A percentile compares a stretch with the other conserved stretches of the same genome.
These are phyloP conservation scores for Houttuynia cordata DNA, from an alignment of 164 flowering plant genomes.

Conservation along the genomic window DNA sequence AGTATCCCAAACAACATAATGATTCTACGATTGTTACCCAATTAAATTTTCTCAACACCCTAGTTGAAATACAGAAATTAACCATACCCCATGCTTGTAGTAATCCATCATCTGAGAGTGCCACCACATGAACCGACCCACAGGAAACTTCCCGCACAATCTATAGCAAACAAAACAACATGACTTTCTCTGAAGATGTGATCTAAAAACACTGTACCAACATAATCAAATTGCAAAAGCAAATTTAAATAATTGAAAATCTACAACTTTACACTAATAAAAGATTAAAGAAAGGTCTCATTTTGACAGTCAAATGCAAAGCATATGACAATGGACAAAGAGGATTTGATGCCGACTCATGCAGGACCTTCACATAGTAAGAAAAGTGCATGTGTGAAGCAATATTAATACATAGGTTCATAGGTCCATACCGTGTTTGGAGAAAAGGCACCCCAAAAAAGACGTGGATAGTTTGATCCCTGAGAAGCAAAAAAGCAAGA, in stretches of 20 bases:
- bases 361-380: too few relatives aligned
- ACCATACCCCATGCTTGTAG: slow-evolving; percentile 90
- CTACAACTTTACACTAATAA: too few relatives aligned
- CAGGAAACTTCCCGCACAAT: slow-evolving; percentile 83
- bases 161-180: slow-evolving; percentile 21
- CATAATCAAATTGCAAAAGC: too few relatives aligned
- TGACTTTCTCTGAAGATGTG: background rate
- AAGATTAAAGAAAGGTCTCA: too few relatives aligned
- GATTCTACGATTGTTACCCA: too few relatives aligned
- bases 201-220: too few relatives aligned
- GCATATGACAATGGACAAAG: too few relatives aligned
- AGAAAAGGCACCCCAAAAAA: slow-evolving; percentile 86
- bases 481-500: slow-evolving; percentile 15
- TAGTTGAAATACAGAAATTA: background rate
- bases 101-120: slow-evolving; percentile 80
- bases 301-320: too few relatives aligned
- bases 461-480: slow-evolving; percentile 86
- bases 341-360: too few relatives aligned
- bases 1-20: too few relatives aligned
- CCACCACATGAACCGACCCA: slow-evolving; percentile 90
- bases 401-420: background rate
- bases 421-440: slow-evolving; percentile 67
- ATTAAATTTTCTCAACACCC: too few relatives aligned
- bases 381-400: background rate
- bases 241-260: background rate